Percentiles rank a stretch among this genome's conserved stretches.
Evolutionary conservation across 805 yeast genomes (phyloP).

Genomic region (Pichia eremophila): DNA sequence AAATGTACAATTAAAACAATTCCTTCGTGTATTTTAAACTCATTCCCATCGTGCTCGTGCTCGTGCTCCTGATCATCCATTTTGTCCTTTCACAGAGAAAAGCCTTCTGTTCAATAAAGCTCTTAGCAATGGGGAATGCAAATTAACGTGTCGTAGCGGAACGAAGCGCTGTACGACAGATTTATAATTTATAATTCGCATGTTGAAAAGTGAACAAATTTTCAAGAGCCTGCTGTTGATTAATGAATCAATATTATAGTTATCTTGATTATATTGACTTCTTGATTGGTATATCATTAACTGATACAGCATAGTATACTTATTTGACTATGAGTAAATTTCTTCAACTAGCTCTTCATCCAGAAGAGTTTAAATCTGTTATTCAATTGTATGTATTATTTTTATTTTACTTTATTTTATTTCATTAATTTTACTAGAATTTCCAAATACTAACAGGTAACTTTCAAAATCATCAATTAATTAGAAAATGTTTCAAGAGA

Average conservation of each 20-base stretch:
- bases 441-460: background rate
- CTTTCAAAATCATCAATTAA: background rate
- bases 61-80: background rate
- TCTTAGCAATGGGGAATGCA: no score
- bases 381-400: constrained; percentile 41
- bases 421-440: background rate
- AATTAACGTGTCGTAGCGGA: no score
- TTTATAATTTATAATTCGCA: no score
- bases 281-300: background rate
- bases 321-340: constrained; percentile 29
- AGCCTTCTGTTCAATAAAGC: no score
- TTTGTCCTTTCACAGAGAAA: background rate
- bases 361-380: constrained; percentile 61
- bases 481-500: constrained; percentile 38
- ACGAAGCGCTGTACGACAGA: no score
- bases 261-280: no score
- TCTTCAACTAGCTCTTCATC: constrained; percentile 53
- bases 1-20: constrained; percentile 55
- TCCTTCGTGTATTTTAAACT: constrained; percentile 51
- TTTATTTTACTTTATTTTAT: background rate
- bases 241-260: no score
- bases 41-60: constrained; percentile 5
- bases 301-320: background rate
- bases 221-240: no score
- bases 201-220: no score